phyloP scores from a whole-genome alignment of 768 basidiomycete species.

The Tubosaeta sp. region DNA sequence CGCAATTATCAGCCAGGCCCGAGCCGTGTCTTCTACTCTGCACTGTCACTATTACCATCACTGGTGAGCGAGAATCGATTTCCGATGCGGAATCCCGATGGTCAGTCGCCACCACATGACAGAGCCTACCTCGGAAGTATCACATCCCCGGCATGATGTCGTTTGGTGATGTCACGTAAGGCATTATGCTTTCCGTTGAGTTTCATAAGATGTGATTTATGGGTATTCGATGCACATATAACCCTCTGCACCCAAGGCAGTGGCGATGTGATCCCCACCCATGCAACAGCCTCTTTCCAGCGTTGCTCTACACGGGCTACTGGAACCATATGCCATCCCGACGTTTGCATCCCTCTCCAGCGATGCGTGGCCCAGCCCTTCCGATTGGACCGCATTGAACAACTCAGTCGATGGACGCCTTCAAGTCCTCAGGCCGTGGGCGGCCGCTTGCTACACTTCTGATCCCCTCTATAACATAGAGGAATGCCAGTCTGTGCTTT shows the following conservation, averaged over 20 bases:
- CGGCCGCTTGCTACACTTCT: conserved; percentile 17
- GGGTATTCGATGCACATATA: too few species aligned
- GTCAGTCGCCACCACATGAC: too few species aligned
- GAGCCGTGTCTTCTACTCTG: too few species aligned
- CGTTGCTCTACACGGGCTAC: neutral
- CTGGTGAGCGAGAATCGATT: too few species aligned
- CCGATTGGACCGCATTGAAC: conserved; percentile 14
- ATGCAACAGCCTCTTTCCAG: conserved; percentile 2
- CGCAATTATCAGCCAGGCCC: too few species aligned
- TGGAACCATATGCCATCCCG: conserved; percentile 6
- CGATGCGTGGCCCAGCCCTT: conserved; percentile 6
- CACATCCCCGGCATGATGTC: too few species aligned
- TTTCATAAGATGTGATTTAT: too few species aligned
- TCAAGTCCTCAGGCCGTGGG: conserved; percentile 19
- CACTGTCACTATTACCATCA: too few species aligned
- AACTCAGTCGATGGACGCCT: conserved; percentile 14
- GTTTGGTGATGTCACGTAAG: too few species aligned
- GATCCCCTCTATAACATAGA: conserved; percentile 16
- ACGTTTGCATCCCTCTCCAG: conserved; percentile 4
- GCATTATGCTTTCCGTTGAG: too few species aligned
- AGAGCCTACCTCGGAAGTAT: neutral
- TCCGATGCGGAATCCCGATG: too few species aligned
- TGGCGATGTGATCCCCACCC: neutral
- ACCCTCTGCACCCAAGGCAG: too few species aligned
- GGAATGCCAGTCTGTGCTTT: conserved; percentile 12